Percentiles rank a stretch among this genome's conserved stretches.
phyloP scores from a whole-genome alignment of 2,329 filamentous ascomycete genomes.

The Colletotrichum scovillei region DNA sequence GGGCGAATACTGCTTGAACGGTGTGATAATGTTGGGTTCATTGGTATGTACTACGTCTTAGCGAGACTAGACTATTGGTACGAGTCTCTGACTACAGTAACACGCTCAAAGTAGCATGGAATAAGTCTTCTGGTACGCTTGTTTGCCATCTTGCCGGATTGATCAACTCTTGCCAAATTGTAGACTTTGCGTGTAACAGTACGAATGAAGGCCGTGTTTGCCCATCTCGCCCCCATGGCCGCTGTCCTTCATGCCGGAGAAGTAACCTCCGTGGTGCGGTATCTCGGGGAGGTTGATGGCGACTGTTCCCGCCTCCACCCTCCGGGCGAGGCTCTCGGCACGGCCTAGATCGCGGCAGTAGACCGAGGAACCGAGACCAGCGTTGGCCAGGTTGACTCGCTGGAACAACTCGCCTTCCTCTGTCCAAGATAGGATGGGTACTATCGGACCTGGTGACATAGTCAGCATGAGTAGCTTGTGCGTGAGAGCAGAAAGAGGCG shows the following conservation, averaged over 20 bases:
- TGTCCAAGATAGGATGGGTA: constrained; percentile 71
- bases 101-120: background rate
- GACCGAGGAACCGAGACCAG: constrained; percentile 67
- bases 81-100: background rate
- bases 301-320: constrained; percentile 67
- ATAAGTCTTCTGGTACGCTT: background rate
- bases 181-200: constrained; percentile 46
- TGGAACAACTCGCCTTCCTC: constrained; percentile 69
- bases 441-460: constrained; percentile 61
- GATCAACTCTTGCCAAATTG: constrained; percentile 42
- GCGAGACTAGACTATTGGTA: background rate
- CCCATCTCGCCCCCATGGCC: constrained; percentile 48
- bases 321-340: constrained; percentile 62
- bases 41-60: background rate
- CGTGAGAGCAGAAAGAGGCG: background rate
- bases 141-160: background rate
- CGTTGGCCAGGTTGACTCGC: constrained; percentile 64
- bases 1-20: background rate
- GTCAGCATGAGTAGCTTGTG: background rate
- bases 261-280: constrained; percentile 45
- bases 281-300: constrained; percentile 64
- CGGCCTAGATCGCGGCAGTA: constrained; percentile 64
- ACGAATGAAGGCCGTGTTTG: constrained; percentile 46
- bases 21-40: background rate
- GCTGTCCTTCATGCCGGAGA: constrained; percentile 47